Percentiles rank a stretch among this genome's conserved stretches.
These are phyloP conservation scores for Sporopachydermia quercuum DNA, from an alignment of 805 yeast genomes.

Conservation along the genomic window DNA sequence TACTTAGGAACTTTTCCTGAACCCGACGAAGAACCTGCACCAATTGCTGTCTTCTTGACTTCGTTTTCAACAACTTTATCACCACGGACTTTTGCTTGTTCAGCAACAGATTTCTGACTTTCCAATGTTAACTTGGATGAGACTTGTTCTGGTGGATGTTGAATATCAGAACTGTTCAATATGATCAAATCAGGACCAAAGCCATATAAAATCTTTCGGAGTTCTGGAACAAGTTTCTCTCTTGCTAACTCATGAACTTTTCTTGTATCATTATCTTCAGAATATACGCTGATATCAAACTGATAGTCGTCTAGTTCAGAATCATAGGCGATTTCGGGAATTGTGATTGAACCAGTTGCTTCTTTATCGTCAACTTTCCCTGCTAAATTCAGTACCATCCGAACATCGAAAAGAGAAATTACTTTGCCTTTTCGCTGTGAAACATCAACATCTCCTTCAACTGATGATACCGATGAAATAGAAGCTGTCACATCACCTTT, in stretches of 20 bases:
- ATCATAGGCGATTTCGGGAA: conserved; percentile 93
- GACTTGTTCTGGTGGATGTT: conserved; percentile 56
- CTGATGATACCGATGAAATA: conserved; percentile 33
- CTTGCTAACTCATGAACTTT: conserved; percentile 31
- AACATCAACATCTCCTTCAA: conserved; percentile 95
- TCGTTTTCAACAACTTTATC: background rate
- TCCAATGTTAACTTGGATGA: conserved; percentile 39
- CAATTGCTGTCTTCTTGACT: background rate
- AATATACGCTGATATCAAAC: conserved; percentile 56
- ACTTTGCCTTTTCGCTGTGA: conserved; percentile 95
- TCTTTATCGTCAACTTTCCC: conserved; percentile 28
- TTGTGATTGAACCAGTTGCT: conserved; percentile 55
- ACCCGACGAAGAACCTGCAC: conserved; percentile 1
- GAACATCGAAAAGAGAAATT: conserved; percentile 76
- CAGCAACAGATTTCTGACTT: conserved; percentile 21
- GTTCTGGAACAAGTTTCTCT: conserved; percentile 47
- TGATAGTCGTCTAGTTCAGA: conserved; percentile 75
- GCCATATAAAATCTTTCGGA: conserved; percentile 40
- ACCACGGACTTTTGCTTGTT: background rate
- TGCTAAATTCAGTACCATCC: conserved; percentile 41
- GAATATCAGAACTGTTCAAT: conserved; percentile 76
- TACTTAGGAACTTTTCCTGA: conserved; percentile 36
- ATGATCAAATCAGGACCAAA: conserved; percentile 71
- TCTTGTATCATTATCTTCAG: conserved; percentile 34
- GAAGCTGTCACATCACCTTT: conserved; percentile 18